Percentiles rank a stretch among this genome's conserved stretches.
Evolutionary conservation across 1,284 basidiomycete genomes (phyloP).

Genomic region (Neotropicomus parvogracilis): DNA sequence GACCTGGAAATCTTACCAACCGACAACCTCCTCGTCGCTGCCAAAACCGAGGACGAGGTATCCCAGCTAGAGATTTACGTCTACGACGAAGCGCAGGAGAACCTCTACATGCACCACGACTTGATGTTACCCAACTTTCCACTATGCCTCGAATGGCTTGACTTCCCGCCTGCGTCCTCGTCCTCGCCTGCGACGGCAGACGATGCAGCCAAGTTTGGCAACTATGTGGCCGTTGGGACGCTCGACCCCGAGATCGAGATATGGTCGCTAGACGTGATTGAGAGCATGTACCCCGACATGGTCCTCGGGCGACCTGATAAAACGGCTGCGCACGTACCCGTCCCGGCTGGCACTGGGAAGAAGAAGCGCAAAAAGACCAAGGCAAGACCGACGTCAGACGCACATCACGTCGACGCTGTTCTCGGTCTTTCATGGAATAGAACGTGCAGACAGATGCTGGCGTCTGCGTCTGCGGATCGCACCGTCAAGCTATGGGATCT

Average conservation of each 20-base stretch:
- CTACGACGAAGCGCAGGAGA: constrained; percentile 89
- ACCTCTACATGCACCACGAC: constrained; percentile 97
- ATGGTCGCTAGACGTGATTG: constrained; percentile 93
- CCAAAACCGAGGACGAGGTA: constrained; percentile 96
- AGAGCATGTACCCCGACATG: constrained; percentile 91
- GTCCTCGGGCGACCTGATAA: constrained; percentile 88
- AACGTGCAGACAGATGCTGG: constrained; percentile 83
- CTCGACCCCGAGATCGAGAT: constrained; percentile 99
- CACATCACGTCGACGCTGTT: constrained; percentile 92
- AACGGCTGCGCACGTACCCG: constrained; percentile 75
- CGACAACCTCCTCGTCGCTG: constrained; percentile 90
- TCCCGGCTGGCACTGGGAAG: constrained; percentile 81
- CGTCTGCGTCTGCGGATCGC: constrained; percentile 89
- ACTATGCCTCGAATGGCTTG: constrained; percentile 98
- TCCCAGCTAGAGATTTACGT: constrained; percentile 95
- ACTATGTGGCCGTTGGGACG: constrained; percentile 94
- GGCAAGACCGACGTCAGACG: constrained; percentile 60
- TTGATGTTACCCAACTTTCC: constrained; percentile 97
- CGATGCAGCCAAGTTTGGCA: constrained; percentile 56
- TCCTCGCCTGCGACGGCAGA: constrained; percentile 20
- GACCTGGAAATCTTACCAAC: constrained; percentile 88
- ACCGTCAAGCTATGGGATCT: constrained; percentile 99
- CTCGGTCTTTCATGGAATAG: constrained; percentile 92
- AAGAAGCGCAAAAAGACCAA: constrained; percentile 92
- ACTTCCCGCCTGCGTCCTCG: constrained; percentile 73